These are phyloP conservation scores for Penicillium coprophilum DNA, from an alignment of 495 filamentous ascomycete genomes.

Conservation along the genomic window DNA sequence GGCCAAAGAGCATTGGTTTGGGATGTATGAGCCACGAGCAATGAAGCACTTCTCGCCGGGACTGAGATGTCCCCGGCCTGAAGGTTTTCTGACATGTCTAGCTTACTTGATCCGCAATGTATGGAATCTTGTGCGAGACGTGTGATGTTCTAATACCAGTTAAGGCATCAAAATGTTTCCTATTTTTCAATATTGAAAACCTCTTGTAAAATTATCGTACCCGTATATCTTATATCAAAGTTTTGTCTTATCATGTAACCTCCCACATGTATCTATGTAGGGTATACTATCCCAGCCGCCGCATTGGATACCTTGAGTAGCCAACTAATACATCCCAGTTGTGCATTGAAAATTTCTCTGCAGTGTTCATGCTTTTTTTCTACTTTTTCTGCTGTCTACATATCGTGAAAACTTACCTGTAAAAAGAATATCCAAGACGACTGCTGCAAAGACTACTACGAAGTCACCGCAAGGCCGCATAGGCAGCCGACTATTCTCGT, in stretches of 20 bases:
- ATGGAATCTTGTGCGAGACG: slow-evolving; percentile 39
- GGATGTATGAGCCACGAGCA: slow-evolving; percentile 54
- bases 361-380: no score
- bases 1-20: slow-evolving; percentile 46
- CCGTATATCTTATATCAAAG: background rate
- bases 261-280: background rate
- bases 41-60: slow-evolving; percentile 40
- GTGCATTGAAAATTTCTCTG: no score
- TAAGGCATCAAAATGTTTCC: slow-evolving; percentile 43
- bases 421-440: no score
- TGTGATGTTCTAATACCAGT: slow-evolving; percentile 49
- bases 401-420: no score
- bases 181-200: slow-evolving; percentile 24
- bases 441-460: no score
- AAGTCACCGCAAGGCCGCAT: no score
- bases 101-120: slow-evolving; percentile 42
- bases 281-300: background rate
- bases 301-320: background rate
- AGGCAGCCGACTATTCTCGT: no score
- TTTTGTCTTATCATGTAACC: background rate
- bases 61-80: slow-evolving; percentile 16
- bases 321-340: background rate
- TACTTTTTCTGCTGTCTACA: no score
- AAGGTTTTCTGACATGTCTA: slow-evolving; percentile 43
- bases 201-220: slow-evolving; percentile 5